Evolutionary conservation across 805 yeast species (phyloP), one percentile per base, ranked within the genome.

Genomic region (Yamadazyma ubonensis): DNA sequence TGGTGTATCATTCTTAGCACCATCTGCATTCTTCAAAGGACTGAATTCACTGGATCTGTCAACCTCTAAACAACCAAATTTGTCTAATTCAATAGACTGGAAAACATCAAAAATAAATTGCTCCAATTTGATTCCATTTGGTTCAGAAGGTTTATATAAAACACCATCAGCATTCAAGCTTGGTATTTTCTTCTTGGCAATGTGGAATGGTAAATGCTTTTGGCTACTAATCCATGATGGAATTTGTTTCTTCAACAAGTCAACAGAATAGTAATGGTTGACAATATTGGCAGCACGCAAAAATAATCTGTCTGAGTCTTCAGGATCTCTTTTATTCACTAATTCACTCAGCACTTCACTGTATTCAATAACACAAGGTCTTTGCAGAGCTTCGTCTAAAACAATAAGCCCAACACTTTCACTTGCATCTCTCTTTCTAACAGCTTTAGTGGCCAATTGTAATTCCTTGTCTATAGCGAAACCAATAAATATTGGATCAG

Each of bases 91-190:
- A 25, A 93, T 83, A 21, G 81, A 75, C 36, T 90, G 90, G 65
- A 93, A 93, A 17, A 93, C 95, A 58, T 93, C 99, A 67, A 93
- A 93, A 42, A 93, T 95, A 54, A 93, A 93, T 61, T 91, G 98
- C 62, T 93, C 99, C 56, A 93, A 73, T 61, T 93, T 93, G 57
- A 91, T 81, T 30, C 98, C 99, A 60, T 93, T 93, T 33, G 91
- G 86, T 42, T 70, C 75, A 1, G 70, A 51, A n/a, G 98, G 96
- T 51, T 76, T 78, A 20, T 68, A 53, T 28, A 65, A 57, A 36
- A 67, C 58, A 0, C 77, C 65, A 1, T 52, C 56, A 16, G 63
- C 49, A 52, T 81, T 79, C 36, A 78, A 73, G 14, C 58, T 55
- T 2, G 87, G 79, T 46, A 93, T 87, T 69, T 89, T 91, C 76